Evolutionary conservation across 2,329 filamentous ascomycete species (phyloP), one percentile per base, ranked within the genome.

Genomic region (Colletotrichum gigasporum): DNA sequence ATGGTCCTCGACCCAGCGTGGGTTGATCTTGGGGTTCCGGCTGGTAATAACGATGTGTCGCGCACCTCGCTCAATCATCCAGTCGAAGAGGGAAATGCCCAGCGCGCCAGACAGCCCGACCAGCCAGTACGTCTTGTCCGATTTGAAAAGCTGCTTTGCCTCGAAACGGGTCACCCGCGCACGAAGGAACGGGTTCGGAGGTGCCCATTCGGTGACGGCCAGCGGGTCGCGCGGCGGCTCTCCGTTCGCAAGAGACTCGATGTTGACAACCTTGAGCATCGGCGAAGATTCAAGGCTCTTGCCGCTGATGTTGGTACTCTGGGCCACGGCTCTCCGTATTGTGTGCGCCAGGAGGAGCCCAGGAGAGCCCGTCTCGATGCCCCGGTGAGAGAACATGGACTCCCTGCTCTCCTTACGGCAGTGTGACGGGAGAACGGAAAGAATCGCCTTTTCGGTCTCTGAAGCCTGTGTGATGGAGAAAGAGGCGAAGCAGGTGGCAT

Each of bases 31-130:
- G 2, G 77, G 73, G 16, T 71, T 74, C 3, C 80, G 73, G 56
- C 76, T 79, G 1, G 75, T 73, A 1, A 83, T 35, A 14, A 71
- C 74, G 3, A 80, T 35, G 51, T 75, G 26, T 42, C 69, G 68
- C 2, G 76, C 78, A 2, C 79, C 78, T 4, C 69, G 64, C 0
- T 57, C 39, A 2, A 74, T 63, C 78, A 79, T 80, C 73, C 72
- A 80, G 10, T 73, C 58, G 37, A 68, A 73, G 3, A 79, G 65
- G 0, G 78, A 79, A 3, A 70, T 65, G 8, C 78, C 79, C 7
- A 78, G n/a, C 0, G 68, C 72, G 2, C 74, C 70, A 0, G 73
- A 60, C 20, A 77, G 55, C 0, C 76, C 76, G 3, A 73, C 69
- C 3, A 77, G 45, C 16, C 70, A 68, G 45, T 78, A 78, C 0